Percentiles rank a stretch among this genome's conserved stretches.
Evolutionary conservation across 2,329 filamentous ascomycete species (phyloP).

Genomic region (Alternaria postmessia): DNA sequence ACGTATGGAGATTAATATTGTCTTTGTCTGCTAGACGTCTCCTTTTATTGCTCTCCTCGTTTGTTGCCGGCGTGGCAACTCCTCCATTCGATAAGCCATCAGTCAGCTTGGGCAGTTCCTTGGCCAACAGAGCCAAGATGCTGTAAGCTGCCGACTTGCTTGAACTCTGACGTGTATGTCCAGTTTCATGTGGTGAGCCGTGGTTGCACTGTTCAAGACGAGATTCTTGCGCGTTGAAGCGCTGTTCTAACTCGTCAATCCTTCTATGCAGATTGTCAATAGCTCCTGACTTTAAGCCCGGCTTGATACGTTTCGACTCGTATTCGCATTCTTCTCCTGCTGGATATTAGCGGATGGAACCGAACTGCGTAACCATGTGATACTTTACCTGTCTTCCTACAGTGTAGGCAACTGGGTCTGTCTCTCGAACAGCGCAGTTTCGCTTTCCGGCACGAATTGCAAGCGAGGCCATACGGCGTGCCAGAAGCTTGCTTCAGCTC

Average conservation of each 20-base stretch:
- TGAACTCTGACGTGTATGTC: background rate
- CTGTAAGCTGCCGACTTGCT: background rate
- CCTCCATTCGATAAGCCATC: background rate
- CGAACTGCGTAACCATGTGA: rapidly evolving
- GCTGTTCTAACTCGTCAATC: background rate
- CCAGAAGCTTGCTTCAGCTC: background rate
- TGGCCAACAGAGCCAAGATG: background rate
- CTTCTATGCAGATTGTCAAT: background rate
- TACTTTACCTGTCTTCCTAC: background rate
- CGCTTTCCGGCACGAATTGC: background rate
- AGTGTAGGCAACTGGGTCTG: background rate
- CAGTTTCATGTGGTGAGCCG: background rate
- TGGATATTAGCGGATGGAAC: background rate
- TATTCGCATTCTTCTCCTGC: background rate
- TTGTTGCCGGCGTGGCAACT: background rate
- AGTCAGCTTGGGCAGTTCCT: background rate
- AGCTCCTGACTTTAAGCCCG: background rate
- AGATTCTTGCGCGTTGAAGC: background rate
- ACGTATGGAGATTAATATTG: background rate
- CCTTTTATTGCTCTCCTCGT: background rate
- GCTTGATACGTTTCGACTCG: background rate
- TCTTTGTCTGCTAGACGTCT: background rate
- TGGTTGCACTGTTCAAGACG: background rate
- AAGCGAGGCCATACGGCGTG: background rate
- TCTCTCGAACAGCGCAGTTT: background rate